Base-by-base conservation (phyloP, 331 rosid species). In the Dryas integrifolia region DNA sequence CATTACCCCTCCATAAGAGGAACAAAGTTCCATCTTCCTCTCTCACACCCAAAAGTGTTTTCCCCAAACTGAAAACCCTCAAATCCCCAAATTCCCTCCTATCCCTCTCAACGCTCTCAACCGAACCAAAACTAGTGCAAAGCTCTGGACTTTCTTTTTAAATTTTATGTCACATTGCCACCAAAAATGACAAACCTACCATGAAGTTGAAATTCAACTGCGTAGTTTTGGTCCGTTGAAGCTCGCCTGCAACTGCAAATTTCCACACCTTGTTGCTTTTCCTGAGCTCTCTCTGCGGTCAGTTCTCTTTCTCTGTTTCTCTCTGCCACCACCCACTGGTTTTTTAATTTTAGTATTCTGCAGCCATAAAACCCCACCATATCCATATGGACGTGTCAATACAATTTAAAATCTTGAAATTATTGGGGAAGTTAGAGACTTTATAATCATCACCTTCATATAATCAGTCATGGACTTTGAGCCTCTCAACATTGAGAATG, bases 381-480 rank as follows among this genome's bases (percentile, higher is more conserved):
- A 53, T 53, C 58, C 10, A 5, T 50, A 5, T 50, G 9, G 55
- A 30, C 35, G 35, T 30, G 35, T 30, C 35, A 30, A 30, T 50
- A 13, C 5, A 16, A 6, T 41, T 16, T 63, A 46, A 41, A 44
- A 11, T 13, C 6, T 30, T 40, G 35, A 68, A 39, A 15, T 69
- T 21, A 7, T 43, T 43, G 65, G 9, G 56, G 12, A 41, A 43
- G 14, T 18, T 39, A 39, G 40, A 35, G 26, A 44, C 69, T 64
- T 9, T 26, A 3, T 55, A 11, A 5, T 0, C 7, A 13, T 67
- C 11, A 14, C 5, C 30, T 2, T 62, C 49, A 63, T 43, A 4
- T 55, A 16, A 9, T 69, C 13, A 7, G 55, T n/a, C 52, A 79
- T 79, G 83, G 83, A 79, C 67, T 60, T 58, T 38, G 74, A 79